phyloP scores from a whole-genome alignment of 768 basidiomycete species.

The Exidia glandulosa region DNA sequence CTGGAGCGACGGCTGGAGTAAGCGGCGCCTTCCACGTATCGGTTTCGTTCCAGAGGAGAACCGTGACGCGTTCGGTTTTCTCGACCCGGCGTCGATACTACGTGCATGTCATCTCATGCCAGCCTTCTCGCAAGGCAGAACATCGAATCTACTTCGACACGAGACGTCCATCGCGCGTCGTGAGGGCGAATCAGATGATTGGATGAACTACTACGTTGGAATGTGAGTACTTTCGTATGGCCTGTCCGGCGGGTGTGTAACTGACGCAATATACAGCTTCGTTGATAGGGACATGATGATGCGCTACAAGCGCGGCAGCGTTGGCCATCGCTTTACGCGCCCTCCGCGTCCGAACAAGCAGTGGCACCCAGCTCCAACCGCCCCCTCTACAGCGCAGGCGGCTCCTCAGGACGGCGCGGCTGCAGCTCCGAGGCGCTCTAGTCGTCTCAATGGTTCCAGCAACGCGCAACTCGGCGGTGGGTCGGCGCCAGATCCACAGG shows the following conservation, averaged over 20 bases:
- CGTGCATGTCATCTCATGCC: constrained; percentile 5
- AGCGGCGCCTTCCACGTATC: neutral
- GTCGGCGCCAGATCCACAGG: no score
- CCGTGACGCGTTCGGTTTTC: constrained; percentile 2
- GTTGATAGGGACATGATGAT: neutral
- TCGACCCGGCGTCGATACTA: constrained; percentile 4
- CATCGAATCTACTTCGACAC: neutral
- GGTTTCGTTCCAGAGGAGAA: constrained; percentile 1
- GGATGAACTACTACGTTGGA: neutral
- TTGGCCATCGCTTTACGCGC: neutral
- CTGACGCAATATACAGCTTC: neutral
- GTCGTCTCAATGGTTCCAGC: no score
- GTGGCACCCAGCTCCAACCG: neutral
- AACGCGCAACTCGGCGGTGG: no score
- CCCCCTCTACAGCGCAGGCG: neutral
- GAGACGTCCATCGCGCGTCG: neutral
- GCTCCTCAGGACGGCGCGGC: no score
- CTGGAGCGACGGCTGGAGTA: neutral
- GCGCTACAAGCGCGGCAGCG: neutral
- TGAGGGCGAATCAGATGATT: neutral
- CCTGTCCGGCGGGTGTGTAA: neutral
- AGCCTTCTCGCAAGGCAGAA: neutral
- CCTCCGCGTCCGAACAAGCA: neutral
- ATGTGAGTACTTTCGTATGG: neutral
- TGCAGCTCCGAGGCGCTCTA: no score